Base-by-base conservation (phyloP, 2,329 filamentous ascomycete species). In the Cladobotryum mycophilum region DNA sequence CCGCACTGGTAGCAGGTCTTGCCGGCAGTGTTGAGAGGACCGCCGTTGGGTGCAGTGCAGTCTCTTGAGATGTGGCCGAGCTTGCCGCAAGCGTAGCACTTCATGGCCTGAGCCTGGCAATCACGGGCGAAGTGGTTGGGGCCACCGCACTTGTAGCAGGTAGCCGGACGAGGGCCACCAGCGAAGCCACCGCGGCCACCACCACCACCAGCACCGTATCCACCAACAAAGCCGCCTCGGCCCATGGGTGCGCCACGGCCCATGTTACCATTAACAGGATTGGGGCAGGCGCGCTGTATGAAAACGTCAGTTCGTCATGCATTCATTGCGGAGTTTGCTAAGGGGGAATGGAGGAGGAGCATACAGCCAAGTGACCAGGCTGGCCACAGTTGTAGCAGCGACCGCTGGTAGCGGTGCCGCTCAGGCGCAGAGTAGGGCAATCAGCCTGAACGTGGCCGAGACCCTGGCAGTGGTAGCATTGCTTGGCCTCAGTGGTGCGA, bases 391-490 rank as follows among this genome's bases (percentile, higher is more conserved):
- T 93, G 75, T 99, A 99, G 84, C 93, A 99, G 62, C 90, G 89
- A 58, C 89, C 89, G 68, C 86, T 85, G 54, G 85, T 85, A 56
- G 85, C 82, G 61, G 85, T 86, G 59, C 87, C 91, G 71, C 84
- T 95, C 70, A 99, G 74, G 61, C 93, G 89, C 58, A 99, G 82
- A 56, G 93, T 97, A 64, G 93, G 93, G 81, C 93, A 99, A 72
- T 99, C 93, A 61, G 93, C 93, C 78, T 99, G 93, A 64, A 99
- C 93, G 70, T 99, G 93, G 60, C 93, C 93, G 55, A 97, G 82
- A 53, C 93, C 93, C 78, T 97, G 93, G 80, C 93, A 99, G 76
- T 97, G 93, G 72, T 99, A 99, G 83, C 93, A 99, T 80, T 99
- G 93, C 84, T 99, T 99, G 48, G 90, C 90, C 76, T 99, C 93